These are phyloP conservation scores for Gymnopilus junonius DNA, from an alignment of 768 basidiomycete species.

Conservation along the genomic window DNA sequence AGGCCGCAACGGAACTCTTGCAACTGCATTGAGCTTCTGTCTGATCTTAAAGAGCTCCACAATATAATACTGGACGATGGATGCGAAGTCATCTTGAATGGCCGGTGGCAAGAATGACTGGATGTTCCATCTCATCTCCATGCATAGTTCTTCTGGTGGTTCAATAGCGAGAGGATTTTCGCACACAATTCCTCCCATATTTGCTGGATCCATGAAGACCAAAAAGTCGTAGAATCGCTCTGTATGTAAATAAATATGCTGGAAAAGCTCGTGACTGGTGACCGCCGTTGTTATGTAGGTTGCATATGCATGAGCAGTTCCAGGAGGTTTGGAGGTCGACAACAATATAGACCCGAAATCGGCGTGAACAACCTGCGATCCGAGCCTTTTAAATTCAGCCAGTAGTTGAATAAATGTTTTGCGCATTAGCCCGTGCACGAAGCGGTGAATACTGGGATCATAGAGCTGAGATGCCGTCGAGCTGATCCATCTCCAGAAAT, in stretches of 20 bases:
- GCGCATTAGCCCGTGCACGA: slow-evolving; percentile 94
- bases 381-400: slow-evolving; percentile 94
- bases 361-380: slow-evolving; percentile 91
- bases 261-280: slow-evolving; percentile 93
- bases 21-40: slow-evolving; percentile 60
- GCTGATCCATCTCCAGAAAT: slow-evolving; percentile 98
- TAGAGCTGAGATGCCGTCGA: slow-evolving; percentile 86
- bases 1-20: slow-evolving; percentile 73
- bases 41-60: slow-evolving; percentile 80
- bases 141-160: slow-evolving; percentile 65
- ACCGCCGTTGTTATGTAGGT: slow-evolving; percentile 94
- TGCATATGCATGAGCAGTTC: slow-evolving; percentile 93
- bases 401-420: slow-evolving; percentile 97
- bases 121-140: slow-evolving; percentile 95
- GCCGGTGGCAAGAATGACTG: slow-evolving; percentile 84
- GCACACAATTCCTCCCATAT: slow-evolving; percentile 89
- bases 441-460: slow-evolving; percentile 91
- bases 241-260: slow-evolving; percentile 86
- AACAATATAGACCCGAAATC: slow-evolving; percentile 91
- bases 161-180: slow-evolving; percentile 74
- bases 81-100: slow-evolving; percentile 77
- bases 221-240: slow-evolving; percentile 93
- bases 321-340: slow-evolving; percentile 94
- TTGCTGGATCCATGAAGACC: slow-evolving; percentile 94
- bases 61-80: slow-evolving; percentile 80